Evolutionary conservation across 2,329 filamentous ascomycete genomes (phyloP).

Genomic region (Aspergillus alliaceus): DNA sequence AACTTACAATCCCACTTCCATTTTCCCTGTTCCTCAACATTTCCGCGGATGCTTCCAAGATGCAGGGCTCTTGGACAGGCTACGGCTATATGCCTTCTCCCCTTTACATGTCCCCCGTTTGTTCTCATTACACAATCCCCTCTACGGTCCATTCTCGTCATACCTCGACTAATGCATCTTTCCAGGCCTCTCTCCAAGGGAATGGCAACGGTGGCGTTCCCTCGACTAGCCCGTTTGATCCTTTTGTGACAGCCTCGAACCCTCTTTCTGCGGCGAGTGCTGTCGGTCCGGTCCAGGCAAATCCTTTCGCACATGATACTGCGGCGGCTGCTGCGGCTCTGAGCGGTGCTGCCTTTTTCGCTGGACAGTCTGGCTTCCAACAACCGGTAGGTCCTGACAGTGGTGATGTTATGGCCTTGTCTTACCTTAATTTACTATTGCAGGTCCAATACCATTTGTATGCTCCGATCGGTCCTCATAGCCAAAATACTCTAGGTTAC

Average conservation of each 20-base stretch:
- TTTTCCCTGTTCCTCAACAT: background rate
- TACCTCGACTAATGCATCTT: constrained; percentile 16
- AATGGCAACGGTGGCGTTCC: constrained; percentile 55
- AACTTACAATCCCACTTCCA: background rate
- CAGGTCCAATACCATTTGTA: constrained; percentile 91
- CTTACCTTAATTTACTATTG: background rate
- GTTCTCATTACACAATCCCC: background rate
- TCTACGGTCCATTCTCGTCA: background rate
- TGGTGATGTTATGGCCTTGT: background rate
- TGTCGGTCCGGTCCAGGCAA: constrained; percentile 54
- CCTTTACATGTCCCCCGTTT: background rate
- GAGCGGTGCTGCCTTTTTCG: constrained; percentile 66
- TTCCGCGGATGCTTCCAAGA: background rate
- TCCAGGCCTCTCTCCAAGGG: constrained; percentile 37
- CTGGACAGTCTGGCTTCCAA: constrained; percentile 57
- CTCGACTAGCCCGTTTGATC: constrained; percentile 57
- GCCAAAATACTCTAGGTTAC: constrained; percentile 77
- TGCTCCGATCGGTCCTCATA: constrained; percentile 78
- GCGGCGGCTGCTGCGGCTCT: constrained; percentile 48
- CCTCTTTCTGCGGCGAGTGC: constrained; percentile 50
- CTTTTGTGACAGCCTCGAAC: constrained; percentile 62
- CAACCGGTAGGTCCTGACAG: constrained; percentile 58
- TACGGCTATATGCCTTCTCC: background rate
- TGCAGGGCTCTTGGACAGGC: background rate
- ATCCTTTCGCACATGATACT: constrained; percentile 77